Percentiles rank a stretch among this genome's conserved stretches.
These are phyloP conservation scores for Stentor coeruleus DNA, from an alignment of 73 alveolate species.

Conservation along the genomic window DNA sequence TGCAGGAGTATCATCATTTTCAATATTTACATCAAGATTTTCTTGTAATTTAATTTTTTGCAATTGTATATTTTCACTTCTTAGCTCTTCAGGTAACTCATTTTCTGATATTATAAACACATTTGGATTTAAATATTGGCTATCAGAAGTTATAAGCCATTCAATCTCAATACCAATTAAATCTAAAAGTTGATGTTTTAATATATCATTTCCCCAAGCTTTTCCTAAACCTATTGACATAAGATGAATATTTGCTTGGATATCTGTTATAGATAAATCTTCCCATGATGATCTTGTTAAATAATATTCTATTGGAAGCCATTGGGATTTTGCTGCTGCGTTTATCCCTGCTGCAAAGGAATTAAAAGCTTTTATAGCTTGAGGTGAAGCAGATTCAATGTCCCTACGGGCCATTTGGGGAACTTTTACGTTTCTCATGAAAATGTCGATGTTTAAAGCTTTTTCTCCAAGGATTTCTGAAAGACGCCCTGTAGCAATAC, in stretches of 20 bases:
- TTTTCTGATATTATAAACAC: conserved; percentile 41
- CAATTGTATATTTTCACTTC: neutral
- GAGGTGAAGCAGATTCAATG: neutral
- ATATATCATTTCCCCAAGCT: neutral
- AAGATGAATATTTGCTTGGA: conserved; percentile 32
- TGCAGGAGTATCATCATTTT: neutral
- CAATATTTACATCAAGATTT: conserved; percentile 27
- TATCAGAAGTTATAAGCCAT: conserved; percentile 22
- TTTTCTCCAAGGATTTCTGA: conserved; percentile 76
- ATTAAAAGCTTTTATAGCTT: conserved; percentile 17
- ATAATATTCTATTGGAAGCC: conserved; percentile 77
- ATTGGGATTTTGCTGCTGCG: conserved; percentile 55
- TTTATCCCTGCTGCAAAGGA: conserved; percentile 86
- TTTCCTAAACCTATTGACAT: neutral
- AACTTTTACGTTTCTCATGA: conserved; percentile 73
- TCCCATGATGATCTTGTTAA: conserved; percentile 53
- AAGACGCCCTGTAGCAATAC: conserved; percentile 61
- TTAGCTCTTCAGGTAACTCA: conserved; percentile 31
- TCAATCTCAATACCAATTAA: neutral
- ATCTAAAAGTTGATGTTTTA: neutral
- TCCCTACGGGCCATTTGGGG: conserved; percentile 42
- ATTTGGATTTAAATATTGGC: conserved; percentile 24
- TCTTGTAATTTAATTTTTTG: neutral
- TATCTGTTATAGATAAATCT: conserved; percentile 75
- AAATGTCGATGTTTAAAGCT: conserved; percentile 70